Percentiles rank a stretch among this genome's conserved stretches.
Evolutionary conservation across 257 asterid genomes (phyloP).

Genomic region (Forsythia suspensa): DNA sequence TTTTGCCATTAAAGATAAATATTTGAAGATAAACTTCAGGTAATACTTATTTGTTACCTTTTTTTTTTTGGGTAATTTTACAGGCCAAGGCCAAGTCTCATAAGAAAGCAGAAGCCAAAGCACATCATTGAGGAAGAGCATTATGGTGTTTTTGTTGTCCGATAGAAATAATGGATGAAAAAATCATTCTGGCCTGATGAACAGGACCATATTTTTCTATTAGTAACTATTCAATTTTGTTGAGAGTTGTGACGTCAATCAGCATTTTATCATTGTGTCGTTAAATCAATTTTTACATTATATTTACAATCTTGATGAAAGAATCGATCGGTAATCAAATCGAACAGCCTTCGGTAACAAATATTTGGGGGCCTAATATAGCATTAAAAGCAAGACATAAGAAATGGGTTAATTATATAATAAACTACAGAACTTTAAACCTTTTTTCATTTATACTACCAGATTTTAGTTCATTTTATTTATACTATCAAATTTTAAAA

Average conservation of each 20-base stretch:
- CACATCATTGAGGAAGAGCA: conserved; percentile 50
- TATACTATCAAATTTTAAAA: no score
- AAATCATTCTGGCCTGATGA: conserved; percentile 35
- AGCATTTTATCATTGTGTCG: conserved; percentile 12
- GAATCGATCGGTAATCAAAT: not conserved
- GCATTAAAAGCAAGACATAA: not conserved
- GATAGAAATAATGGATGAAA: conserved; percentile 45
- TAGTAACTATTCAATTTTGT: conserved; percentile 26
- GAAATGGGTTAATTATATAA: no score
- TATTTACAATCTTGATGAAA: no score
- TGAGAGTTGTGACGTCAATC: conserved; percentile 17
- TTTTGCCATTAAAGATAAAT: not conserved
- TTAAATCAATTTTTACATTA: conserved; percentile 19
- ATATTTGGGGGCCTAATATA: not conserved
- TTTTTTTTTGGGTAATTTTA: not conserved
- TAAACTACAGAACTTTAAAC: no score
- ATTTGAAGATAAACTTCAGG: not conserved
- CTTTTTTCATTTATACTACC: no score
- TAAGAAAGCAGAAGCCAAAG: conserved; percentile 68
- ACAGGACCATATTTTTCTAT: conserved; percentile 36
- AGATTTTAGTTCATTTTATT: no score
- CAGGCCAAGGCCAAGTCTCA: conserved; percentile 70
- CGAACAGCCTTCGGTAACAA: not conserved
- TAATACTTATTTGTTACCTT: not conserved
- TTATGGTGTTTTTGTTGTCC: conserved; percentile 17